Conservation (phyloP, 495 filamentous ascomycete genomes). For the Xylaria cubensis region DNA sequence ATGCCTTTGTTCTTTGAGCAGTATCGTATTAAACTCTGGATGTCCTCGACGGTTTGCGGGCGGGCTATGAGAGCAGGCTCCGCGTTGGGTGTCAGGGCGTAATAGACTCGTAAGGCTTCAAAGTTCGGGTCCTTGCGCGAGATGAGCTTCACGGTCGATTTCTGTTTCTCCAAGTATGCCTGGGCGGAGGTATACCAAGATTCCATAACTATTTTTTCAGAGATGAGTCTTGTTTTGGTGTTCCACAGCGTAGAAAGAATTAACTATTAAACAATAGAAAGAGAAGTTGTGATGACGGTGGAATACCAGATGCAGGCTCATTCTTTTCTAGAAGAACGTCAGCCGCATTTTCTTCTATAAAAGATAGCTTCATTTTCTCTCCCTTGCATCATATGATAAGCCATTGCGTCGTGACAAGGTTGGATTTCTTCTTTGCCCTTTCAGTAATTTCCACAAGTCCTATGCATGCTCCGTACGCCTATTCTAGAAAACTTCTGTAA, state of each 20-base stretch:
- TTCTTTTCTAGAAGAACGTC: neutral
- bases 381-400: neutral
- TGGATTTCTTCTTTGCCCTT: neutral
- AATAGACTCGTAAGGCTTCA: neutral
- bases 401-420: neutral
- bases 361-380: neutral
- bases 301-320: neutral
- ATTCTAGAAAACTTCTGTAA: neutral
- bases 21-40: slow-evolving; percentile 40
- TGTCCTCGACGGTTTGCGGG: slow-evolving; percentile 44
- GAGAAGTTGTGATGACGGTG: neutral
- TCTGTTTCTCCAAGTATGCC: neutral
- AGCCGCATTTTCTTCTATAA: neutral
- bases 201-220: neutral
- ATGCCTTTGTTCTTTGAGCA: slow-evolving; percentile 31
- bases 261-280: neutral
- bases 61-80: slow-evolving; percentile 36
- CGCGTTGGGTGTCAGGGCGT: neutral
- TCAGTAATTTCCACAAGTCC: neutral
- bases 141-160: slow-evolving; percentile 2
- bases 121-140: slow-evolving; percentile 12
- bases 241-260: neutral
- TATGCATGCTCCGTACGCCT: neutral
- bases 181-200: neutral
- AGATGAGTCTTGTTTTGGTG: neutral